A percentile compares a stretch with the other conserved stretches of the same genome.
phyloP scores from a whole-genome alignment of 768 basidiomycete genomes.

The Lentinula guzmanii region DNA sequence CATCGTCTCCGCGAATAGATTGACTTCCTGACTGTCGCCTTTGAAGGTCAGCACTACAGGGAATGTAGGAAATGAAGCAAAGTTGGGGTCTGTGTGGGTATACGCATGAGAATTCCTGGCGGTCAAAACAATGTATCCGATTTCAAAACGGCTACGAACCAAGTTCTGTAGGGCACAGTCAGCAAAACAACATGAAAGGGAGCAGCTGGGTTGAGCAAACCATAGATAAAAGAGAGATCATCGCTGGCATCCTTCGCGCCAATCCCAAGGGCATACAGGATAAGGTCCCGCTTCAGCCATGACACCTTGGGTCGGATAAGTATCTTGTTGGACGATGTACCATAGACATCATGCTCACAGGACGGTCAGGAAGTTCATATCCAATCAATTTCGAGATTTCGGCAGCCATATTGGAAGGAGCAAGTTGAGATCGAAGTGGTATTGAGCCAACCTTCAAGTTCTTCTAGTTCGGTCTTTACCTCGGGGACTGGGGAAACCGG shows the following conservation, averaged over 20 bases:
- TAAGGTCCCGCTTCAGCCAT: slow-evolving; percentile 81
- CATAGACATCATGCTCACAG: slow-evolving; percentile 32
- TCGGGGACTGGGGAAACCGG: neutral
- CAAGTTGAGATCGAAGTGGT: neutral
- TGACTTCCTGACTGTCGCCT: slow-evolving; percentile 64
- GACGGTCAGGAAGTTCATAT: slow-evolving; percentile 39
- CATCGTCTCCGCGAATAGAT: slow-evolving; percentile 54
- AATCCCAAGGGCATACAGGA: slow-evolving; percentile 75
- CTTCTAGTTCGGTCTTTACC: neutral
- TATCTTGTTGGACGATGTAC: neutral
- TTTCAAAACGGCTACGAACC: neutral
- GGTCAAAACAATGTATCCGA: neutral
- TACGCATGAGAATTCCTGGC: neutral
- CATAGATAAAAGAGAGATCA: slow-evolving; percentile 68
- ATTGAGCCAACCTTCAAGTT: neutral
- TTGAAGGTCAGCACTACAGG: slow-evolving; percentile 77
- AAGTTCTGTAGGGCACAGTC: neutral
- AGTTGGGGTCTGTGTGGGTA: slow-evolving; percentile 48
- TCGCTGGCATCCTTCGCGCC: slow-evolving; percentile 61
- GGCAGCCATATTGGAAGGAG: slow-evolving; percentile 32
- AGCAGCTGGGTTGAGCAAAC: slow-evolving; percentile 26
- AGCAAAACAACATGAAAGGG: neutral
- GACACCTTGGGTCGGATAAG: slow-evolving; percentile 43
- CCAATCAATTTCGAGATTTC: slow-evolving; percentile 70
- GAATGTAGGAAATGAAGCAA: slow-evolving; percentile 78